A percentile compares a stretch with the other conserved stretches of the same genome.
Conservation (phyloP, 2,329 filamentous ascomycete species). For the Xylaria sp. region DNA sequence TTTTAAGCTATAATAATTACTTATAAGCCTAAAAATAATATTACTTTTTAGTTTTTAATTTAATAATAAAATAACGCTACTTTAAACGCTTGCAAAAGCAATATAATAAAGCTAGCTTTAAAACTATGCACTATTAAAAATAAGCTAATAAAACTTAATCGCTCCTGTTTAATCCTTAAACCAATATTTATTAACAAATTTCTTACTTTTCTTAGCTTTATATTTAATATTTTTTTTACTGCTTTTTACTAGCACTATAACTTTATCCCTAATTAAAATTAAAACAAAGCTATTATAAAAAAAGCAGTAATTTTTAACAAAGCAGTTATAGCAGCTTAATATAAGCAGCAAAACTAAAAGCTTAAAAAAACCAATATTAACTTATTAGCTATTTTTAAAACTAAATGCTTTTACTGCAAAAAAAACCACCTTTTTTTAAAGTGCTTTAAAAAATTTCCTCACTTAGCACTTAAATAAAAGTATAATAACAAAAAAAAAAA, state of each 20-base stretch:
- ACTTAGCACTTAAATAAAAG: too few relatives aligned
- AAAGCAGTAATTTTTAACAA: too few relatives aligned
- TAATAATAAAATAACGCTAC: background rate
- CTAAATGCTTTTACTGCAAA: too few relatives aligned
- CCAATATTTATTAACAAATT: too few relatives aligned
- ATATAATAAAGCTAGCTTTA: background rate
- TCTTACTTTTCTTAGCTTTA: background rate
- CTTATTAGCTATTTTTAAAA: too few relatives aligned
- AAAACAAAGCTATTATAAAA: too few relatives aligned
- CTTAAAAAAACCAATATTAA: too few relatives aligned
- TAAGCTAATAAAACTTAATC: background rate
- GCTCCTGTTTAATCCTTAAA: background rate
- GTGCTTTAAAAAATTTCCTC: too few relatives aligned
- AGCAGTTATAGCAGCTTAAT: too few relatives aligned
- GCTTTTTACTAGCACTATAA: background rate
- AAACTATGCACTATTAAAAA: background rate
- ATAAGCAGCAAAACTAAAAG: background rate
- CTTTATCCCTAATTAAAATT: background rate
- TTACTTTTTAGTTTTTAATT: background rate
- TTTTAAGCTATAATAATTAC: too few relatives aligned
- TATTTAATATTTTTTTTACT: background rate
- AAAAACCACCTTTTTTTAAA: too few relatives aligned
- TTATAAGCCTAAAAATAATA: background rate
- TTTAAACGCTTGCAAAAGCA: background rate
- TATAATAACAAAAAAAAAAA: too few relatives aligned